Percentiles rank a stretch among this genome's conserved stretches.
phyloP scores from a whole-genome alignment of 768 basidiomycete genomes.

The Cubamyces lactineus region DNA sequence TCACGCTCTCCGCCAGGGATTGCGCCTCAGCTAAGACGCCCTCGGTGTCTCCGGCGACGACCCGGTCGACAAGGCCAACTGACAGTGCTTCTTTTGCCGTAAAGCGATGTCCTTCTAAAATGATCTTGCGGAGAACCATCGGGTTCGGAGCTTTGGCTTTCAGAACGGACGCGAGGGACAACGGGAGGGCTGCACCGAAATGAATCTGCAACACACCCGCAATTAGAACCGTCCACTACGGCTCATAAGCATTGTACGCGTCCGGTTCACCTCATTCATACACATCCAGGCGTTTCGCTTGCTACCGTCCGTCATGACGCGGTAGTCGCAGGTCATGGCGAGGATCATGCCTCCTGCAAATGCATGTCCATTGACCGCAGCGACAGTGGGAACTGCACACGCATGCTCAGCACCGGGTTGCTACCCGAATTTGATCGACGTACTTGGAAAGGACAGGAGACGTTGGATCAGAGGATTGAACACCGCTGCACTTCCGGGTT shows the following conservation, averaged over 20 bases:
- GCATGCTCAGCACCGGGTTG: not conserved
- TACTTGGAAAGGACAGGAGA: slow-evolving; percentile 78
- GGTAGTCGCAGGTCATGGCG: slow-evolving; percentile 83
- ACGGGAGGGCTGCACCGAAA: slow-evolving; percentile 83
- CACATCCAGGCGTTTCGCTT: slow-evolving; percentile 81
- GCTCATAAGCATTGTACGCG: not conserved
- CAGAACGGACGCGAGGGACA: slow-evolving; percentile 66
- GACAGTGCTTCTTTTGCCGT: slow-evolving; percentile 69
- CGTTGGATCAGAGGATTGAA: slow-evolving; percentile 75
- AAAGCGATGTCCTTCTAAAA: slow-evolving; percentile 80
- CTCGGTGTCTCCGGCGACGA: slow-evolving; percentile 63
- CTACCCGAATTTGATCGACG: slow-evolving; percentile 27
- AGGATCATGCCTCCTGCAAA: slow-evolving; percentile 86
- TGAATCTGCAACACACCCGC: slow-evolving; percentile 53
- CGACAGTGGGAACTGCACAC: slow-evolving; percentile 68
- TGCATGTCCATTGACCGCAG: slow-evolving; percentile 83
- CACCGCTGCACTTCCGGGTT: slow-evolving; percentile 48
- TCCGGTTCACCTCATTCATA: slow-evolving; percentile 81
- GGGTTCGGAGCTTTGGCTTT: slow-evolving; percentile 66
- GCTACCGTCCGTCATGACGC: slow-evolving; percentile 84
- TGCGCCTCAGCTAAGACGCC: slow-evolving; percentile 65
- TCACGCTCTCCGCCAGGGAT: slow-evolving; percentile 58
- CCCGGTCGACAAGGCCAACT: slow-evolving; percentile 69
- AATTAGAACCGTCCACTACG: not conserved
- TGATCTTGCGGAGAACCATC: slow-evolving; percentile 66